These are phyloP conservation scores for Sphagnum contortum DNA, from an alignment of 225 moss, liverwort and hornwort species.

Conservation along the genomic window DNA sequence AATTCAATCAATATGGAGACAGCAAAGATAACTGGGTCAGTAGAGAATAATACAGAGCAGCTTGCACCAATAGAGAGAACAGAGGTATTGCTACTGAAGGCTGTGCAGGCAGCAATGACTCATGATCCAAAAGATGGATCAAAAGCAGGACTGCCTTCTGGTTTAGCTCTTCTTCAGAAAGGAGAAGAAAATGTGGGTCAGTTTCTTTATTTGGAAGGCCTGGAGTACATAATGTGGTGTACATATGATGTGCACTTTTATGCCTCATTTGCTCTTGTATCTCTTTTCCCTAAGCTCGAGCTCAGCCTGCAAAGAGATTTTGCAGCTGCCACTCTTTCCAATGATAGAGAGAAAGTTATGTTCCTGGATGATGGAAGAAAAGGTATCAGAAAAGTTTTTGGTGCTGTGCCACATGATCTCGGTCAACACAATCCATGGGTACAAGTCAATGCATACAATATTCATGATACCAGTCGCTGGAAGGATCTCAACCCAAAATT, in stretches of 20 bases:
- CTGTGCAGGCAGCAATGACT: conserved; percentile 51
- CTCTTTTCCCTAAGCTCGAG: conserved; percentile 97
- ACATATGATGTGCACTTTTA: conserved; percentile 99
- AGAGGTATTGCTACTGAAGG: conserved; percentile 52
- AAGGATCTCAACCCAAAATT: conserved; percentile 98
- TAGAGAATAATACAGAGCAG: conserved; percentile 15
- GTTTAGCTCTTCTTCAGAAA: conserved; percentile 47
- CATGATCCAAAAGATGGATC: conserved; percentile 52
- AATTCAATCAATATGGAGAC: too few relatives aligned
- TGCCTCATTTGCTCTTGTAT: conserved; percentile 77
- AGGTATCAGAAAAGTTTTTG: conserved; percentile 84
- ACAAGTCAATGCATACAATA: conserved; percentile 95
- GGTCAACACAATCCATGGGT: conserved; percentile 92
- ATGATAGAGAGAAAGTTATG: conserved; percentile 67
- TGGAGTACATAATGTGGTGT: conserved; percentile 97
- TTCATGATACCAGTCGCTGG: conserved; percentile 97
- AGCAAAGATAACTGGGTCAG: conserved; percentile 6
- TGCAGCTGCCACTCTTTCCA: conserved; percentile 80
- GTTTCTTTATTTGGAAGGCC: conserved; percentile 89
- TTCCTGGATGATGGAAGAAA: conserved; percentile 73
- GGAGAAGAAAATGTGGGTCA: conserved; percentile 44
- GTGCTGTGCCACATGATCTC: conserved; percentile 92
- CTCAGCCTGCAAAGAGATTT: conserved; percentile 81
- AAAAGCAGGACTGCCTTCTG: conserved; percentile 47
- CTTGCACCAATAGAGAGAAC: conserved; percentile 26